Percentiles rank a stretch among this genome's conserved stretches.
phyloP scores from a whole-genome alignment of 768 basidiomycete genomes.

The Zangia roseola region DNA sequence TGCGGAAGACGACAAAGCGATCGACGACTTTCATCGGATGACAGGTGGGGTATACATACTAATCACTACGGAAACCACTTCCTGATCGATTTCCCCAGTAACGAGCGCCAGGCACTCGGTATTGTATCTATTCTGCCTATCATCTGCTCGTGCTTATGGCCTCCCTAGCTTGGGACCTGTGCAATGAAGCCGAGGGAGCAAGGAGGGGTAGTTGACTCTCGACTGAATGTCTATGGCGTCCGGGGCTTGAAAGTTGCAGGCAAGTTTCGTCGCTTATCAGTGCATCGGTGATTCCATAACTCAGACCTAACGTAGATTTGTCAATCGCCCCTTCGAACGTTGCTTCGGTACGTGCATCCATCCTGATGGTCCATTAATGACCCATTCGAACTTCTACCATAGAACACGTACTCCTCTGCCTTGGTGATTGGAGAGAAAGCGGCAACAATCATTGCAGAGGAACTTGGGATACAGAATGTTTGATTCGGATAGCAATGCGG shows the following conservation, averaged over 20 bases:
- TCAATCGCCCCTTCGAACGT: slow-evolving; percentile 42
- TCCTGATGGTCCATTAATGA: neutral
- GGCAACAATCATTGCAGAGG: slow-evolving; percentile 19
- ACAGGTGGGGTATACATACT: slow-evolving; percentile 11
- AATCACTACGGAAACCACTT: no score
- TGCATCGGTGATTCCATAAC: neutral
- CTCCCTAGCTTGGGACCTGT: slow-evolving; percentile 56
- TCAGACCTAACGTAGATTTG: slow-evolving; percentile 26
- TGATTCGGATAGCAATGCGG: neutral
- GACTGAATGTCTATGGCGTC: slow-evolving; percentile 63
- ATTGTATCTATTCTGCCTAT: neutral
- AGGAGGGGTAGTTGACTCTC: slow-evolving; percentile 61
- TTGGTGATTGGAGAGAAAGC: slow-evolving; percentile 29
- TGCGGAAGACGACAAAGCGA: slow-evolving; percentile 34
- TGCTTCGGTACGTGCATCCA: slow-evolving; percentile 24
- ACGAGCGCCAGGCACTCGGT: slow-evolving; percentile 36
- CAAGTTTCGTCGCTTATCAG: slow-evolving; percentile 9
- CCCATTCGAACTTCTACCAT: neutral
- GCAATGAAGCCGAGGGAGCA: slow-evolving; percentile 60
- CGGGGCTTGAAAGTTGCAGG: slow-evolving; percentile 59
- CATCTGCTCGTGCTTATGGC: neutral
- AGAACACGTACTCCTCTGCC: slow-evolving; percentile 27
- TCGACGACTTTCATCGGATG: slow-evolving; percentile 27
- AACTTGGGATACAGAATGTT: slow-evolving; percentile 17
- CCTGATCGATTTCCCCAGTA: slow-evolving; percentile 16